Conservation (phyloP, 345 rosid species). For the Eucalyptus polybractea region DNA sequence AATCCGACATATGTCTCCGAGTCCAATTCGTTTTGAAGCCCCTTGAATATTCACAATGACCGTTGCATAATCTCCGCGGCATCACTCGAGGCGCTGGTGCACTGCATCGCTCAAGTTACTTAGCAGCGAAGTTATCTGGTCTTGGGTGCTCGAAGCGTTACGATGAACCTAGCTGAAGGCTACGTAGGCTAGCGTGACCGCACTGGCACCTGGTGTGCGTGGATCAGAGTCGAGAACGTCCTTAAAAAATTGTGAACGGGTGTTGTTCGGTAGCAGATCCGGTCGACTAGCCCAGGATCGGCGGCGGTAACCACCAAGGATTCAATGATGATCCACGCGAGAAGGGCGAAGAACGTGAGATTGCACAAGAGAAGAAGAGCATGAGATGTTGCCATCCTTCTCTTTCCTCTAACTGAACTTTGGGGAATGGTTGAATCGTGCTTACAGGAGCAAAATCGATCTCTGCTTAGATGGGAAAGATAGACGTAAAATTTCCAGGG, state of each 20-base stretch:
- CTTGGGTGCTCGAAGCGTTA: background rate
- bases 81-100: background rate
- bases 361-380: background rate
- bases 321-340: background rate
- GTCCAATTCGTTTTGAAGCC: conserved; percentile 2
- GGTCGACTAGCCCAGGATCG: background rate
- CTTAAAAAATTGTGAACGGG: conserved; percentile 1
- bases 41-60: background rate
- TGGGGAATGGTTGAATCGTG: background rate
- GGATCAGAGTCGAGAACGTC: background rate
- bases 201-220: background rate
- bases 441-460: background rate
- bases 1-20: background rate
- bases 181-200: background rate
- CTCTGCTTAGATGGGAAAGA: background rate
- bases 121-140: background rate
- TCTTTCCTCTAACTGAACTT: background rate
- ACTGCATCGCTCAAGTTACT: background rate
- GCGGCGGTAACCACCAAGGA: too few species aligned
- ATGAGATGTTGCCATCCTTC: background rate
- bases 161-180: background rate
- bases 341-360: background rate
- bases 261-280: conserved; percentile 1
- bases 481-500: background rate
- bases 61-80: background rate